These are phyloP conservation scores for Termitomyces sp. DNA, from an alignment of 768 basidiomycete species.

Conservation along the genomic window DNA sequence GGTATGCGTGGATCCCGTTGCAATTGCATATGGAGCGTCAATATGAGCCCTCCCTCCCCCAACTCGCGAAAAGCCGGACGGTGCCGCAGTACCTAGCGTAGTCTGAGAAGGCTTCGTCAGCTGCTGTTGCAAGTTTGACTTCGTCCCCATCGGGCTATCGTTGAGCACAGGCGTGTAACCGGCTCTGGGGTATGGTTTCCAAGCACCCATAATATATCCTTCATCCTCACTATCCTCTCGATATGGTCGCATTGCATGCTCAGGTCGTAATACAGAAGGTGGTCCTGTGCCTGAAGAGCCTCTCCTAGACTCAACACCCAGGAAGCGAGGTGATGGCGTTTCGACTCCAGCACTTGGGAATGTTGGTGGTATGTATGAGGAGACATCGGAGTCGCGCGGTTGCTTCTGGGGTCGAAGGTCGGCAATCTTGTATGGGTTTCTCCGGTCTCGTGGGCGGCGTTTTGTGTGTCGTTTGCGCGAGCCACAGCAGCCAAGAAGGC, in stretches of 20 bases:
- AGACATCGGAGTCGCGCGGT: conserved; percentile 39
- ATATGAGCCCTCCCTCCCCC: conserved; percentile 87
- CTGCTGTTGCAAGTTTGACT: conserved; percentile 10
- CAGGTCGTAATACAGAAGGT: conserved; percentile 73
- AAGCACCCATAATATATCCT: conserved; percentile 93
- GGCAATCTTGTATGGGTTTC: conserved; percentile 15
- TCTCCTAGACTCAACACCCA: conserved; percentile 36
- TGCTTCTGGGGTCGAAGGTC: conserved; percentile 14
- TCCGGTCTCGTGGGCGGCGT: conserved; percentile 17
- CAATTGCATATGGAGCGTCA: conserved; percentile 80
- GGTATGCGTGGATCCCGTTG: conserved; percentile 56
- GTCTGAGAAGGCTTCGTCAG: conserved; percentile 17
- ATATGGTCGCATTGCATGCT: conserved; percentile 74
- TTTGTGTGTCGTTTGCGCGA: conserved; percentile 36
- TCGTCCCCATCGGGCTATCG: conserved; percentile 22
- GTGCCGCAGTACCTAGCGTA: conserved; percentile 12
- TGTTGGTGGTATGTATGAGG: conserved; percentile 47
- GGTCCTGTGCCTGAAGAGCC: conserved; percentile 54
- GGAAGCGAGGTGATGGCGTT: conserved; percentile 32
- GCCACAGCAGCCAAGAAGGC: conserved; percentile 65
- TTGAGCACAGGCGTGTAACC: conserved; percentile 44
- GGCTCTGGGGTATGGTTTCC: conserved; percentile 67
- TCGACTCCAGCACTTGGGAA: conserved; percentile 25
- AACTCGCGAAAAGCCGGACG: conserved; percentile 78
- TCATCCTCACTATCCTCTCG: conserved; percentile 79